These are phyloP conservation scores for Tetradesmus obliquus DNA, from an alignment of 139 green algal species.

Conservation along the genomic window DNA sequence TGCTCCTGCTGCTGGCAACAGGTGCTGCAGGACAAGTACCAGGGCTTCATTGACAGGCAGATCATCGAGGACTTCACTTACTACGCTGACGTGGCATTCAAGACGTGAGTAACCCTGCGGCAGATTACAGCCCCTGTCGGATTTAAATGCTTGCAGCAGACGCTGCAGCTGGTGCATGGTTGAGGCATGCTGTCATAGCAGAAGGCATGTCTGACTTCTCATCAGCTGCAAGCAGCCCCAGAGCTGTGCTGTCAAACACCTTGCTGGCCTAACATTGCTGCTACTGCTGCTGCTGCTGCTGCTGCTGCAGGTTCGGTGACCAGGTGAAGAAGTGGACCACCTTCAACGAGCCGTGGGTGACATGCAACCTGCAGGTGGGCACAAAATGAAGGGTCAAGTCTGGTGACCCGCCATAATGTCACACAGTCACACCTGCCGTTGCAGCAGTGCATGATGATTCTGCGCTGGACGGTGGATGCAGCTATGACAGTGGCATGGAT, in stretches of 20 bases:
- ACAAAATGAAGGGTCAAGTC: too few species aligned
- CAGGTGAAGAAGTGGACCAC: conserved; percentile 48
- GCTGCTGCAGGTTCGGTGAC: conserved; percentile 23
- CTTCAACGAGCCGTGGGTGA: conserved; percentile 56
- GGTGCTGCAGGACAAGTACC: conserved; percentile 39
- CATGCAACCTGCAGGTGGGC: conserved; percentile 29
- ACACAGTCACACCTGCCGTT: too few species aligned
- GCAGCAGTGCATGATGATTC: too few species aligned
- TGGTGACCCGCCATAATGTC: too few species aligned
- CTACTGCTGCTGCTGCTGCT: neutral
- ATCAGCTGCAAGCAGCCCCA: neutral
- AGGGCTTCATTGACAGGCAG: conserved; percentile 33
- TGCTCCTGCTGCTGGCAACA: conserved; percentile 23
- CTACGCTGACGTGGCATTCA: conserved; percentile 46
- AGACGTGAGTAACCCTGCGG: conserved; percentile 7
- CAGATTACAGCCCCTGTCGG: too few species aligned
- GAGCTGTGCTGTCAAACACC: neutral
- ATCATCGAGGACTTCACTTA: conserved; percentile 40
- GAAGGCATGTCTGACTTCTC: neutral
- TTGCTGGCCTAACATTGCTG: neutral
- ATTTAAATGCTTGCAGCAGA: neutral
- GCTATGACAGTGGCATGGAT: too few species aligned
- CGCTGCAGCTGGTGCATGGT: neutral
- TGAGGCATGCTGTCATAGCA: neutral
- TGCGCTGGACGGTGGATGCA: too few species aligned